Evolutionary conservation across 352 stramenopile species (phyloP), one percentile per base, ranked within the genome.

Genomic region (Pythium biforme): DNA sequence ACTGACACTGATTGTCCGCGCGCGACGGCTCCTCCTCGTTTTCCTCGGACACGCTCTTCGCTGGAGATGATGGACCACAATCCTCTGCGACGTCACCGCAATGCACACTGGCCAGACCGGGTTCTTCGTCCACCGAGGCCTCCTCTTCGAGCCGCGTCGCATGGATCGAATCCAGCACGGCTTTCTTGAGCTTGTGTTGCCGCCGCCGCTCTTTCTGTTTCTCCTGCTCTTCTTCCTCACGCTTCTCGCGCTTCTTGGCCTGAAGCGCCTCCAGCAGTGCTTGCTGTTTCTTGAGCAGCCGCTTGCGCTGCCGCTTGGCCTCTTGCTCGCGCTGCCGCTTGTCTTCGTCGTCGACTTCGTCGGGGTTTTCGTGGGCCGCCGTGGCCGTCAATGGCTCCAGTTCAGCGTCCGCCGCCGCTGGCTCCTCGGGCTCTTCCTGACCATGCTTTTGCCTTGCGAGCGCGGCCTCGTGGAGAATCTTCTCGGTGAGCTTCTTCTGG

Each of bases 261-360:
- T 82, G 57, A 23, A 91, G 61, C n/a, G 65, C 51, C 2, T 83
- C 80, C 14, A 91, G 60, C 49, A 81, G 66, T 6, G 59, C 69
- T 48, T 88, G 79, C 22, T 91, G 80, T 34, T 86, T 84, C 64
- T 85, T 76, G 17, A 87, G 55, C 39, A 91, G 62, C 7, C 67
- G 62, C 57, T 84, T 88, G 49, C 87, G 72, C 57, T 57, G 62
- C 23, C 52, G 31, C 43, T 64, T 60, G 17, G 53, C 57, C 15
- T 66, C 59, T 34, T 65, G 55, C 15, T 59, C 59, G n/a, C 52
- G 39, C 20, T 62, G 37, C 25, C 23, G 39, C 17, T 51, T 29
- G 59, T 55, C 46, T 55, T 79, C 8, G 45, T 68, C 26, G 76
- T 82, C 55, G 76, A 69, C 54, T 77, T 83, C 33, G 73, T 37